Evolutionary conservation across 2,329 filamentous ascomycete genomes (phyloP).

Genomic region (Tolypocladium guangdongense): DNA sequence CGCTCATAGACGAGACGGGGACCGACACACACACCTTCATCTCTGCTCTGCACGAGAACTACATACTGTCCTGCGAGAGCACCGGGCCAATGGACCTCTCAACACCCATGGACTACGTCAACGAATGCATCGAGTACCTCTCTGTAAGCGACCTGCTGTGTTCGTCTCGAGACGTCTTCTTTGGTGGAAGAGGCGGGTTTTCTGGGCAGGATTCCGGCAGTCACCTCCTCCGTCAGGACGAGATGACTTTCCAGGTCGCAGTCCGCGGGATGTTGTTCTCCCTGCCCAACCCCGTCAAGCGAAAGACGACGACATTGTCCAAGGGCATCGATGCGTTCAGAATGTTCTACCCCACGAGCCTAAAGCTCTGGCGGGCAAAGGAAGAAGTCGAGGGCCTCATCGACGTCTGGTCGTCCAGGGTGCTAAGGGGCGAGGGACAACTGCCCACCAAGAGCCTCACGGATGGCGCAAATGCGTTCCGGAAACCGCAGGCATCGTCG

Average conservation of each 20-base stretch:
- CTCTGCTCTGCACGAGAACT: constrained; percentile 88
- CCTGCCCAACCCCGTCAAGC: constrained; percentile 76
- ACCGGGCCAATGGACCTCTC: constrained; percentile 36
- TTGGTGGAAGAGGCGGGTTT: constrained; percentile 47
- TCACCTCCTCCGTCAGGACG: constrained; percentile 78
- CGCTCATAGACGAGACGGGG: constrained; percentile 83
- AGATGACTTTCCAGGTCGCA: constrained; percentile 86
- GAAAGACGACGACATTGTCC: constrained; percentile 36
- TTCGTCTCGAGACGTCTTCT: constrained; percentile 58
- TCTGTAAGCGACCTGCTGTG: constrained; percentile 83
- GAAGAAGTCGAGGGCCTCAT: constrained; percentile 72
- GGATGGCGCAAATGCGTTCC: constrained; percentile 37
- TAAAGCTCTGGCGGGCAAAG: constrained; percentile 72
- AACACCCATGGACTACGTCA: constrained; percentile 65
- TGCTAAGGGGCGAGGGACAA: constrained; percentile 43
- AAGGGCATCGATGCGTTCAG: constrained; percentile 56
- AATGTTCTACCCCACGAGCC: constrained; percentile 84
- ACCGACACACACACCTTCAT: constrained; percentile 88
- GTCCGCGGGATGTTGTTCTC: constrained; percentile 78
- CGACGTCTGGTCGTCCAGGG: constrained; percentile 54
- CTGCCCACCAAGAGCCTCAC: constrained; percentile 27
- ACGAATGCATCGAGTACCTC: constrained; percentile 74
- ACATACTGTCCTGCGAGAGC: constrained; percentile 68
- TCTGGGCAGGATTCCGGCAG: constrained; percentile 46
- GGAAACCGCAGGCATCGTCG: constrained; percentile 24